A percentile compares a stretch with the other conserved stretches of the same genome.
Evolutionary conservation across 176 grass and related monocot genomes (phyloP).

Genomic region (Phoenix roebelenii): DNA sequence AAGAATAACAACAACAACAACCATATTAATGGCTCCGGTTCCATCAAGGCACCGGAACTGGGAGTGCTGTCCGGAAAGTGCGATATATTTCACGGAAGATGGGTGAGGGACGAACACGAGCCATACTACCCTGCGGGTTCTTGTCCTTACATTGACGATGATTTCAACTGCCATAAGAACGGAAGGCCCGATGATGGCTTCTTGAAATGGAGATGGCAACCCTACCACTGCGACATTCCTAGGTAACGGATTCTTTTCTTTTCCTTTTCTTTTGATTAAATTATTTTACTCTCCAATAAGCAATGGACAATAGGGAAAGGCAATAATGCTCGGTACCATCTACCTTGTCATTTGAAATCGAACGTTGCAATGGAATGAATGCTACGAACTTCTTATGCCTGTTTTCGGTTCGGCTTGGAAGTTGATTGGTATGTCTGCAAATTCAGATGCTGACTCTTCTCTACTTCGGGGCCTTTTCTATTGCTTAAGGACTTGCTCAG

Average conservation of each 20-base stretch:
- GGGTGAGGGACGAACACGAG: conserved; percentile 61
- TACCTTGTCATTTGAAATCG: too few species aligned
- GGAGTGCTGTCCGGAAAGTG: conserved; percentile 12
- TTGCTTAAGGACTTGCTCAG: too few species aligned
- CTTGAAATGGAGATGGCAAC: conserved; percentile 87
- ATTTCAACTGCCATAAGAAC: conserved; percentile 90
- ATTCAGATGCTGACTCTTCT: too few species aligned
- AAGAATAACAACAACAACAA: not conserved
- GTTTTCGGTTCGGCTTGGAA: too few species aligned
- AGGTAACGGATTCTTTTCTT: conserved; percentile 18
- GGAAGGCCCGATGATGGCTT: conserved; percentile 55
- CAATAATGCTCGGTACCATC: too few species aligned
- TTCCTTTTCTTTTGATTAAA: not conserved
- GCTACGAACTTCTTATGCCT: too few species aligned
- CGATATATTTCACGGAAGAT: conserved; percentile 59
- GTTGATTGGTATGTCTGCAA: too few species aligned
- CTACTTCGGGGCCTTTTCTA: too few species aligned
- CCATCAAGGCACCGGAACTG: not conserved
- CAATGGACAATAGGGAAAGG: too few species aligned
- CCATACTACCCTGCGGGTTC: conserved; percentile 48
- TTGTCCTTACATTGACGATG: conserved; percentile 51
- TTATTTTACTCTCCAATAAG: too few species aligned
- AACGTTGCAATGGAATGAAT: too few species aligned
- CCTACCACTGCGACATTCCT: conserved; percentile 52
- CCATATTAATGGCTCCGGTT: not conserved